Evolutionary conservation across 805 yeast species (phyloP).

Genomic region (Candida xiaguanensis): DNA sequence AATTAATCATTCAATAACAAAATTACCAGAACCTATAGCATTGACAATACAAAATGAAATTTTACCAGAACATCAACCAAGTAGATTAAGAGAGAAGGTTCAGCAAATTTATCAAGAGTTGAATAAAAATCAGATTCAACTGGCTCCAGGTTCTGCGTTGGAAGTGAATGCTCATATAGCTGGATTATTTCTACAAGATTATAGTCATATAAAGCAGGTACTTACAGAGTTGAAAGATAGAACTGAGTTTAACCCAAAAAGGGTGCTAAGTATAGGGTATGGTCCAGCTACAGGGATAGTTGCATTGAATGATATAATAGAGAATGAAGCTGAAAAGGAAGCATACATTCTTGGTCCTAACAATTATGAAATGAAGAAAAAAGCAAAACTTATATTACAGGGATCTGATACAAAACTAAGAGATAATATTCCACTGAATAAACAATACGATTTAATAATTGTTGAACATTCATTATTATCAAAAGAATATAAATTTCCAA

Average conservation of each 20-base stretch:
- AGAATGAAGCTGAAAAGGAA: conserved; percentile 64
- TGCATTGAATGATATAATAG: conserved; percentile 82
- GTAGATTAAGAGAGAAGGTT: conserved; percentile 57
- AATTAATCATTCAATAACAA: conserved; percentile 47
- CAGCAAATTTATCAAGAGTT: conserved; percentile 52
- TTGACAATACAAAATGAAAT: conserved; percentile 63
- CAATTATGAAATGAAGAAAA: conserved; percentile 61
- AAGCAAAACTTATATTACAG: conserved; percentile 72
- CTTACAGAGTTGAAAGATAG: conserved; percentile 61
- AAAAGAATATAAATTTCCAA: conserved; percentile 58
- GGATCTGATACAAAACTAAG: conserved; percentile 56
- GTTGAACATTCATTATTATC: conserved; percentile 75
- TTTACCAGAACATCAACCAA: conserved; percentile 57
- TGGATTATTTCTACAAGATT: conserved; percentile 76
- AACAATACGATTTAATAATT: conserved; percentile 75
- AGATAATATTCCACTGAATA: conserved; percentile 47
- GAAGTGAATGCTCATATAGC: conserved; percentile 82
- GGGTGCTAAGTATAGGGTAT: conserved; percentile 73
- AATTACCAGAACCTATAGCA: conserved; percentile 55
- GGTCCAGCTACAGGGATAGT: conserved; percentile 94
- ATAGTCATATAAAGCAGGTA: conserved; percentile 64
- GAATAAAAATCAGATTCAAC: conserved; percentile 51
- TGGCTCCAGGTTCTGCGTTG: conserved; percentile 34
- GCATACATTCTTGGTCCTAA: conserved; percentile 65
- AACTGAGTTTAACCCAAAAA: conserved; percentile 56